Conservation (phyloP, 805 yeast genomes). For the Ogataea naganishii region DNA sequence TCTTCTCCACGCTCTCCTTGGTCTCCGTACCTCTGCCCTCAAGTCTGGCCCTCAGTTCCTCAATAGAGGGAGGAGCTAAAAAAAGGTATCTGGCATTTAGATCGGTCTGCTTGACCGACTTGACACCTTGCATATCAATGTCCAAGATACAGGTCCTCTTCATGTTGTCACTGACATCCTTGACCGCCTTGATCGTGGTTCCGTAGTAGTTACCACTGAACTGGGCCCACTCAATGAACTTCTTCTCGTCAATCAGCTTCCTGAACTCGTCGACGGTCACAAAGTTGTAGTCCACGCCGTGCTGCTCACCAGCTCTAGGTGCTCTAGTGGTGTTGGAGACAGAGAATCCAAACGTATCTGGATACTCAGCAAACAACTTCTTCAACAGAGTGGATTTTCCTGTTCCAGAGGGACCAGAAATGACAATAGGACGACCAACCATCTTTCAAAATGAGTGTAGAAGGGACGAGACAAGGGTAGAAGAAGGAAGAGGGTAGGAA, state of each 20-base stretch:
- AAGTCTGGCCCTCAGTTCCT: constrained; percentile 65
- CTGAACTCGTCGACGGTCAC: constrained; percentile 74
- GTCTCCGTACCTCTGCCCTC: constrained; percentile 94
- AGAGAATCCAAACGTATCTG: constrained; percentile 86
- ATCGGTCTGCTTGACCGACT: constrained; percentile 74
- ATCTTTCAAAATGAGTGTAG: too few relatives aligned
- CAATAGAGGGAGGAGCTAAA: constrained; percentile 88
- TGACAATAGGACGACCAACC: constrained; percentile 73
- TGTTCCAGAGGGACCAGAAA: constrained; percentile 95
- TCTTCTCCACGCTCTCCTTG: constrained; percentile 70
- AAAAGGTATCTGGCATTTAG: constrained; percentile 82
- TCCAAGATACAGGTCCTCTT: constrained; percentile 85
- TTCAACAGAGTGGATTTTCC: constrained; percentile 94
- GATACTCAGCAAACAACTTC: constrained; percentile 82
- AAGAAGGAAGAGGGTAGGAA: too few relatives aligned
- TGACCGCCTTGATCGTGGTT: constrained; percentile 79
- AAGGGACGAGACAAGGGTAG: too few relatives aligned
- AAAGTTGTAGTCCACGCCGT: constrained; percentile 89
- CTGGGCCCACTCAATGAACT: constrained; percentile 96
- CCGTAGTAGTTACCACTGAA: constrained; percentile 98
- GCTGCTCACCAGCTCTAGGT: constrained; percentile 86
- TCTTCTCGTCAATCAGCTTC: constrained; percentile 58
- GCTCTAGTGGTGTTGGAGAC: constrained; percentile 87
- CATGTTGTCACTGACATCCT: constrained; percentile 49
- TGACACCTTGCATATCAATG: constrained; percentile 99